Conservation (phyloP, 192 early-diverging fungal species). For the Oehlia diaphana region DNA sequence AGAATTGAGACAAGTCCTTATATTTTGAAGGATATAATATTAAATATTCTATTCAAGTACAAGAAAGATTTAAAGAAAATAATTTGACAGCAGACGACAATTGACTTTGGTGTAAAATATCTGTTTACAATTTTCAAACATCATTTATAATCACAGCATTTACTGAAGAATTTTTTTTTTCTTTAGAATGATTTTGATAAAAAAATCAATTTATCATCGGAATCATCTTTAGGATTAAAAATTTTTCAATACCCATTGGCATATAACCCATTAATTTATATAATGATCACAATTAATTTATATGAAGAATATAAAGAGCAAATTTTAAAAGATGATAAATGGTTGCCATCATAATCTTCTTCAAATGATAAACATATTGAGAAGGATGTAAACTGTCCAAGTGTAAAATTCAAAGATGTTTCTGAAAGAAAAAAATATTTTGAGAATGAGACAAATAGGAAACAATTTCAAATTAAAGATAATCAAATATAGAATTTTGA, state of each 20-base stretch:
- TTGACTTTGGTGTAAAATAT: conserved; percentile 65
- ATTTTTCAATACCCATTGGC: conserved; percentile 76
- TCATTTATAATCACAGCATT: not conserved
- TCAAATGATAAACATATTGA: conserved; percentile 39
- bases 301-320: conserved; percentile 30
- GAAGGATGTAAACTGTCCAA: conserved; percentile 30
- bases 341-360: conserved; percentile 45
- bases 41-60: conserved; percentile 71
- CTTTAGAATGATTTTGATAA: conserved; percentile 65
- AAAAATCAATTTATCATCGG: conserved; percentile 65
- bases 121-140: not conserved
- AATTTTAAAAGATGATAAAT: conserved; percentile 22
- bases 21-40: conserved; percentile 63
- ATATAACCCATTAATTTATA: conserved; percentile 65
- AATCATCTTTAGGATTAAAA: conserved; percentile 69
- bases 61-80: conserved; percentile 70
- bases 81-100: conserved; percentile 60
- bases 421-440: conserved; percentile 56
- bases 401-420: conserved; percentile 15
- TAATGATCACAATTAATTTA: conserved; percentile 73
- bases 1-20: conserved; percentile 33
- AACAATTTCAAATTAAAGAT: conserved; percentile 51
- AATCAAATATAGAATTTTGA: conserved; percentile 76
- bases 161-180: not conserved
- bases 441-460: conserved; percentile 45